A percentile compares a stretch with the other conserved stretches of the same genome.
These are phyloP conservation scores for Litsea cubeba DNA, from an alignment of 164 flowering plant genomes.

Conservation along the genomic window DNA sequence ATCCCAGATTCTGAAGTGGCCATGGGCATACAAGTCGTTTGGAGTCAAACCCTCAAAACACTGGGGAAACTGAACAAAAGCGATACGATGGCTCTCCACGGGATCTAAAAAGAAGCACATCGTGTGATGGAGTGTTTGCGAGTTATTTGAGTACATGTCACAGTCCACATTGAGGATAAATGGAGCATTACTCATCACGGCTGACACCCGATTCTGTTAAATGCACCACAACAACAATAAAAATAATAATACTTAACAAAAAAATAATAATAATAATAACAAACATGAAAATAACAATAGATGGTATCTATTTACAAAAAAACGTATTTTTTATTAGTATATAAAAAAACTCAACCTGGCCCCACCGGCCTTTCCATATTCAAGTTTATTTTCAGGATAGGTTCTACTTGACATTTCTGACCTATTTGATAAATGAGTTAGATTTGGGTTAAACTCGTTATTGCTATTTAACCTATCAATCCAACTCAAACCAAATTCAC, in stretches of 20 bases:
- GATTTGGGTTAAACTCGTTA: not conserved
- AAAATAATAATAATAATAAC: not conserved
- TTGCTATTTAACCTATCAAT: no score
- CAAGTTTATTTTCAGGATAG: no score
- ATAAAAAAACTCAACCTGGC: no score
- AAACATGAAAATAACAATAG: no score
- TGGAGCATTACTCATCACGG: slow-evolving; percentile 28
- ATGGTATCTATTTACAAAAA: no score
- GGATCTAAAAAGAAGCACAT: slow-evolving; percentile 27
- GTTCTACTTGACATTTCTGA: no score
- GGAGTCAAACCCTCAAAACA: slow-evolving; percentile 16
- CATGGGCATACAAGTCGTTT: slow-evolving; percentile 22
- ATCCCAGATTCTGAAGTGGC: slow-evolving; percentile 17
- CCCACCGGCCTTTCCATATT: no score
- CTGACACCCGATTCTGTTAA: slow-evolving; percentile 23
- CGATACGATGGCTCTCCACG: slow-evolving; percentile 11
- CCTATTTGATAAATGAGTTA: no score
- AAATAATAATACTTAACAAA: not conserved
- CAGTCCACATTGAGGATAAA: slow-evolving; percentile 28
- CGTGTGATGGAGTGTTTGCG: slow-evolving; percentile 20
- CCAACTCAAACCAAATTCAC: no score
- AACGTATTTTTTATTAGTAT: no score
- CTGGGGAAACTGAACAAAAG: slow-evolving; percentile 29
- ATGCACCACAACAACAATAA: no score
- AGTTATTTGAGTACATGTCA: slow-evolving; percentile 30